Base-by-base conservation (phyloP, 768 basidiomycete genomes). In the Mycena latifolia region DNA sequence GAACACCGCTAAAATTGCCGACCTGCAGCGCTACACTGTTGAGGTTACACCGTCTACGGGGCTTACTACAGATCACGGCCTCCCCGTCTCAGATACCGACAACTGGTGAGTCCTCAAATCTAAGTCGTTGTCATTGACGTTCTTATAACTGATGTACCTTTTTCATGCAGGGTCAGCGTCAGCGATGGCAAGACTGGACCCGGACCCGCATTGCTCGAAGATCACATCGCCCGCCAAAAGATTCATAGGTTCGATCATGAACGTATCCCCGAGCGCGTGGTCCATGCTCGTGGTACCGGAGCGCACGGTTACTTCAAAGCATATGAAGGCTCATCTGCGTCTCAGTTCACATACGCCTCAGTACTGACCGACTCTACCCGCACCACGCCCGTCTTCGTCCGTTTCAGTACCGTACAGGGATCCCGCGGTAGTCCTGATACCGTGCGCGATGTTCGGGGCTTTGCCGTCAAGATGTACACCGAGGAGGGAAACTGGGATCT, bases 361-460 rank as follows among this genome's bases (percentile, higher is more conserved):
- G 90, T 92, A 18, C 76, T 96, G 68, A 93, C 89, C 20, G 92
- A 95, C 72, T 77, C 92, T 0, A 85, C 85, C 43, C 84, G 90
- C 48, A 86, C 84, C 0, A 97, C 93, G 0, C 90, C 94, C 1
- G 85, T 88, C 7, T 96, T 95, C 73, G 83, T 92, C 28, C 88
- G 96, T 37, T 96, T 96, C 82, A 91, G 89, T 61, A 96, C 95
- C 0, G 95, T 96, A 0, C 88, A 90, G 67, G 94, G 94, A 1
- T 85, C 90, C 1, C 83, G 86, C 59, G 95, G 94, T n/a, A 92
- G 89, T 66, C 92, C 95, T 3, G 88, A 91, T 67, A 91, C 89
- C 27, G 91, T 92, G 45, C 88, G 94, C 43, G 94, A 96, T 72
- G 93, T 94, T 25, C 87, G 94, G 65, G 95, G 95, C 0, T 96